Percentiles rank a stretch among this genome's conserved stretches.
Conservation (phyloP, 768 basidiomycete species). For the Pholiota conissans region DNA sequence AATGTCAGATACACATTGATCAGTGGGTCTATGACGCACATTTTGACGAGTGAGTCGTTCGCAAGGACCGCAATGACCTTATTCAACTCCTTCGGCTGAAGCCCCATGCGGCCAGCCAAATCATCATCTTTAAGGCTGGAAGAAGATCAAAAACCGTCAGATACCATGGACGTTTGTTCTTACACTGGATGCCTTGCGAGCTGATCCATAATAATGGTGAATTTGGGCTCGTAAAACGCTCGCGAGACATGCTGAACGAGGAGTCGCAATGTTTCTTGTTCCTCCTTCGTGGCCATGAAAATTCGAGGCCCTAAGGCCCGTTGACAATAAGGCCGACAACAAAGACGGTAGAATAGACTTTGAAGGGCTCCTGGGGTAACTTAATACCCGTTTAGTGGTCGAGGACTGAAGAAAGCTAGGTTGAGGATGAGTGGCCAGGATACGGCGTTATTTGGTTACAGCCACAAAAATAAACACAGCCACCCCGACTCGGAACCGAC, state of each 20-base stretch:
- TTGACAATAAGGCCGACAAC: constrained; percentile 3
- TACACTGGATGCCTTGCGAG: constrained; percentile 92
- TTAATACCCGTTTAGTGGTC: not conserved
- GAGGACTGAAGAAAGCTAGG: not conserved
- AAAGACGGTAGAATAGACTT: not conserved
- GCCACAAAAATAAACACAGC: no score
- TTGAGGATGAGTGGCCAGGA: not conserved
- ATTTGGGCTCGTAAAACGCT: constrained; percentile 93
- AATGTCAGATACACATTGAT: not conserved
- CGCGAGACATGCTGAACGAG: constrained; percentile 93
- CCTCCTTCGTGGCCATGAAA: constrained; percentile 70
- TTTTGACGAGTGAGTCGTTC: constrained; percentile 74
- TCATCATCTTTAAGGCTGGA: constrained; percentile 91
- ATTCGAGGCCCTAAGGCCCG: constrained; percentile 12
- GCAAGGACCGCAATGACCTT: constrained; percentile 84
- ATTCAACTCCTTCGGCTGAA: constrained; percentile 87
- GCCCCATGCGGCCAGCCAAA: constrained; percentile 85
- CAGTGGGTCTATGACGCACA: constrained; percentile 46
- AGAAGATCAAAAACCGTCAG: constrained; percentile 24
- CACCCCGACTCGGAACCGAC: no score
- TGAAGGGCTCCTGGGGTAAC: not conserved
- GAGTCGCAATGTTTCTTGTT: constrained; percentile 77
- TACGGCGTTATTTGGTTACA: no score
- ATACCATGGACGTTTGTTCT: constrained; percentile 43
- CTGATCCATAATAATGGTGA: constrained; percentile 90